phyloP scores from a whole-genome alignment of 495 filamentous ascomycete species.

The Aspergillus biplanus region DNA sequence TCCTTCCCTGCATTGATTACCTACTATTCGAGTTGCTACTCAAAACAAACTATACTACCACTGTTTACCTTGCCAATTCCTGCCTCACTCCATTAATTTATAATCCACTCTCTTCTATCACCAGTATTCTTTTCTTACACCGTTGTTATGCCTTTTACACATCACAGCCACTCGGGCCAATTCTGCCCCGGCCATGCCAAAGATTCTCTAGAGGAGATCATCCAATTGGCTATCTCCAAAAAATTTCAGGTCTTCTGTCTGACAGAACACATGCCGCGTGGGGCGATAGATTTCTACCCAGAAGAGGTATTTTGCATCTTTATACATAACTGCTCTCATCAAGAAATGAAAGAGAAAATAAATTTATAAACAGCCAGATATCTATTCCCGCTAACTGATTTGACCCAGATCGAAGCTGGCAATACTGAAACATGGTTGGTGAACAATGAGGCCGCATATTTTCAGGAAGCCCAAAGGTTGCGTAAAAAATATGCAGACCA shows the following conservation, averaged over 20 bases:
- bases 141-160: conserved; percentile 85
- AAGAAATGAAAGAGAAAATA: not conserved
- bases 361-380: not conserved
- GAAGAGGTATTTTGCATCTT: conserved; percentile 68
- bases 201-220: conserved; percentile 79
- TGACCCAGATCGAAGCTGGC: conserved; percentile 42
- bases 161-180: conserved; percentile 97
- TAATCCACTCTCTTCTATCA: no score
- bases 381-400: conserved; percentile 7
- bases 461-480: conserved; percentile 70
- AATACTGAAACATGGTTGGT: conserved; percentile 45
- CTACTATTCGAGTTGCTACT: no score
- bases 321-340: not conserved
- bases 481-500: conserved; percentile 66
- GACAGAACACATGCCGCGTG: conserved; percentile 96
- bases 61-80: no score
- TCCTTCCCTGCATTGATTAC: no score
- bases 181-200: conserved; percentile 91
- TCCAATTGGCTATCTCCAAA: conserved; percentile 75
- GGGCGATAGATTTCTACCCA: conserved; percentile 79
- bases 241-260: conserved; percentile 83
- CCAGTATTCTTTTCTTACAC: no score
- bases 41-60: no score
- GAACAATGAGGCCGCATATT: conserved; percentile 69
- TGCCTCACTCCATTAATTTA: no score